Base-by-base conservation (phyloP, 371 early-diverging fungal species). In the Mortierella polycephala region DNA sequence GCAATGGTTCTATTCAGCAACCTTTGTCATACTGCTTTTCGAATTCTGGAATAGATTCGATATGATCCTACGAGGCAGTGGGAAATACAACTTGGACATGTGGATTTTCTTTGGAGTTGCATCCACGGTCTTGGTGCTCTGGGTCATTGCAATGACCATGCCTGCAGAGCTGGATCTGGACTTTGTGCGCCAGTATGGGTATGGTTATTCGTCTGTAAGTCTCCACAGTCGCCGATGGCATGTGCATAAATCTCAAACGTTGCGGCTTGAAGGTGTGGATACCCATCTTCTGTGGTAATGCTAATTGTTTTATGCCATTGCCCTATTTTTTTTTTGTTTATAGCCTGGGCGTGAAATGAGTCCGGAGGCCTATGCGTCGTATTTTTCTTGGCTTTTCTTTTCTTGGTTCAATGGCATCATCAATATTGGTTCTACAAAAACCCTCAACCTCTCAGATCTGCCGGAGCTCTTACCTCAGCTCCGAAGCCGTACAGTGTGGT, bases 371-470 rank as follows among this genome's bases (percentile, higher is more conserved):
- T 68, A 67, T 55, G 82, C 82, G 11, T 76, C 77, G 11, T 76
- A 69, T 20, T 9, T 69, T 23, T 73, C 73, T 12, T 76, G 77
- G 73, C 65, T 81, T 5, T 81, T 67, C 58, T 82, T 81, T 20
- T 54, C 83, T 3, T 82, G 83, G 83, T 71, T 82, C 76, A 81
- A 71, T 21, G 10, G 53, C 6, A 41, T 81, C 20, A 73, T 82
- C 62, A 62, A 66, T 30, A 58, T 82, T 30, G 83, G 83, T 40
- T 66, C 70, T n/a, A 46, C 60, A 18, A 82, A 80, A 67, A 73
- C 81, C 8, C 66, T 82, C 59, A 71, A 64, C 37, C 42, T 44
- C 0, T 41, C 60, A 5, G 83, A 82, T 59, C 59, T 82, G 21
- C 76, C 83, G 0, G 83, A 82, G 44, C 50, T 82, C 16, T 13